A percentile compares a stretch with the other conserved stretches of the same genome.
These are phyloP conservation scores for Coemansia sp. DNA, from an alignment of 192 early-diverging fungal genomes.

Conservation along the genomic window DNA sequence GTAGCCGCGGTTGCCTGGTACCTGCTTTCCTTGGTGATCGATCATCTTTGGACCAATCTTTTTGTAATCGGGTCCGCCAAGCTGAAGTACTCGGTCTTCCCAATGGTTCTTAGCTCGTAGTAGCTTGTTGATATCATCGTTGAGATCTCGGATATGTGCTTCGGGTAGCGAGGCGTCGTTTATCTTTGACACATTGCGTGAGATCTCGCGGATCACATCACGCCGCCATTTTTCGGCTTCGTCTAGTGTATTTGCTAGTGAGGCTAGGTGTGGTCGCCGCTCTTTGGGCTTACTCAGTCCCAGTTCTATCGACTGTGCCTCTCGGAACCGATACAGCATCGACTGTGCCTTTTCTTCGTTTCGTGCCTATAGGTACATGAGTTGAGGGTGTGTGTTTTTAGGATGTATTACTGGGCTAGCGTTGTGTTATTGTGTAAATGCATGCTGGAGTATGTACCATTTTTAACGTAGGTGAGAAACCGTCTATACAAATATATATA, in stretches of 20 bases:
- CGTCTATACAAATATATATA: background rate
- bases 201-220: constrained; percentile 88
- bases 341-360: constrained; percentile 99
- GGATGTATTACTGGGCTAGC: background rate
- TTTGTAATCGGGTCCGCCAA: constrained; percentile 94
- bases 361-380: constrained; percentile 65
- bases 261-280: constrained; percentile 76
- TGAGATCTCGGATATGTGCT: constrained; percentile 89
- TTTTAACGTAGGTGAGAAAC: background rate
- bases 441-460: background rate
- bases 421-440: background rate
- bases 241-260: constrained; percentile 65
- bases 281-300: constrained; percentile 68
- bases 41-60: constrained; percentile 75
- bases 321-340: constrained; percentile 97
- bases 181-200: constrained; percentile 85
- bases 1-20: constrained; percentile 90
- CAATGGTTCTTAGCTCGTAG: constrained; percentile 90
- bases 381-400: background rate
- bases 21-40: constrained; percentile 86
- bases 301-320: constrained; percentile 84
- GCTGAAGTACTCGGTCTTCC: constrained; percentile 88
- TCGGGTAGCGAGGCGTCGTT: constrained; percentile 90
- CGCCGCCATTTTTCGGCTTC: constrained; percentile 94
- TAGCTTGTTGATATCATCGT: constrained; percentile 96